A percentile compares a stretch with the other conserved stretches of the same genome.
These are phyloP conservation scores for Starmerella gropengiesseri DNA, from an alignment of 805 yeast species.

Conservation along the genomic window DNA sequence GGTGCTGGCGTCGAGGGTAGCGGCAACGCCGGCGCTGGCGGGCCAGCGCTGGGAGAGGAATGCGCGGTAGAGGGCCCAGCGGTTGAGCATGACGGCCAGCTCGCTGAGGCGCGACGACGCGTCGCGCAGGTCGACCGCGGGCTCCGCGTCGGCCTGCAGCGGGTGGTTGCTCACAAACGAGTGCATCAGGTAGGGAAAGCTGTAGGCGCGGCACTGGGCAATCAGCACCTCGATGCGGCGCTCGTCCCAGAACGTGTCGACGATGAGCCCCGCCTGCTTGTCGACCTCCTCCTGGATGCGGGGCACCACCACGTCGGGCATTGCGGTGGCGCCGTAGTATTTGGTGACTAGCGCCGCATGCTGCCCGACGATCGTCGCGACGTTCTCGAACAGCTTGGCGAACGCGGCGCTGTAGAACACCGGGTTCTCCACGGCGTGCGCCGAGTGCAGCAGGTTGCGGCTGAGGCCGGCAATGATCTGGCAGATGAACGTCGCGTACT, in stretches of 20 bases:
- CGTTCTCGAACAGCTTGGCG: constrained; percentile 57
- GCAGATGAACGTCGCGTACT: constrained; percentile 80
- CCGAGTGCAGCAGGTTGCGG: constrained; percentile 42
- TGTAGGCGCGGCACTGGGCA: constrained; percentile 46
- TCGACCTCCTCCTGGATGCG: constrained; percentile 81
- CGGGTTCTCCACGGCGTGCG: constrained; percentile 21
- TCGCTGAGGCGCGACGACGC: constrained; percentile 62
- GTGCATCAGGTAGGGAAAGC: constrained; percentile 38
- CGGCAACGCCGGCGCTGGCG: constrained; percentile 3
- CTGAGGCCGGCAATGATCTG: constrained; percentile 72
- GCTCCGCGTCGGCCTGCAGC: neutral
- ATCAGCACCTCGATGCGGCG: constrained; percentile 47
- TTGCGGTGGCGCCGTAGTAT: constrained; percentile 53
- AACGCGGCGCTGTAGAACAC: constrained; percentile 33
- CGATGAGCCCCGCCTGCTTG: constrained; percentile 78
- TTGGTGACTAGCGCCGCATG: constrained; percentile 68
- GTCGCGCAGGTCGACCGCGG: constrained; percentile 40
- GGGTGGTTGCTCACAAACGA: constrained; percentile 10
- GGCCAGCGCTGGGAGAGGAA: constrained; percentile 62
- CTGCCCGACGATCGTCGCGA: constrained; percentile 73
- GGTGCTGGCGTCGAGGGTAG: constrained; percentile 42
- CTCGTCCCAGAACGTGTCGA: constrained; percentile 75
- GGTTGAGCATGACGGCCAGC: constrained; percentile 61
- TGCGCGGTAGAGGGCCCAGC: constrained; percentile 56
- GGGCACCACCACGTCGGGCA: constrained; percentile 50